Conservation (phyloP, 176 grass and related monocot species). For the Sorghum bicolor region Sorghum_bicolor_NCBIv3 NC_012876.2:58774001-58774500, state of each 20-base stretch:
- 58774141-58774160: not conserved
- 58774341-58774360: too few relatives aligned
- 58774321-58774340: too few relatives aligned
- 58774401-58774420: not conserved
- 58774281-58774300: not conserved
- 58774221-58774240: too few relatives aligned
- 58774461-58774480: not conserved
- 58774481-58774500: not conserved
- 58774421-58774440: not conserved
- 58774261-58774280: not conserved
- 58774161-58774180: not conserved
- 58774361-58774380: not conserved
- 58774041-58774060: too few relatives aligned
- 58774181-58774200: not conserved
- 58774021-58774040: too few relatives aligned
- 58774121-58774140: conserved; percentile 9
- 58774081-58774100: too few relatives aligned
- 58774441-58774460: not conserved
- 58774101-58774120: not conserved
- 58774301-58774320: not conserved
- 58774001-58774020: too few relatives aligned
- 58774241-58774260: not conserved
- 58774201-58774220: not conserved
- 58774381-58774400: not conserved
- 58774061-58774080: too few relatives aligned